These are phyloP conservation scores for Solanum sitiens DNA, from an alignment of 257 asterid genomes.

Conservation along the genomic window DNA sequence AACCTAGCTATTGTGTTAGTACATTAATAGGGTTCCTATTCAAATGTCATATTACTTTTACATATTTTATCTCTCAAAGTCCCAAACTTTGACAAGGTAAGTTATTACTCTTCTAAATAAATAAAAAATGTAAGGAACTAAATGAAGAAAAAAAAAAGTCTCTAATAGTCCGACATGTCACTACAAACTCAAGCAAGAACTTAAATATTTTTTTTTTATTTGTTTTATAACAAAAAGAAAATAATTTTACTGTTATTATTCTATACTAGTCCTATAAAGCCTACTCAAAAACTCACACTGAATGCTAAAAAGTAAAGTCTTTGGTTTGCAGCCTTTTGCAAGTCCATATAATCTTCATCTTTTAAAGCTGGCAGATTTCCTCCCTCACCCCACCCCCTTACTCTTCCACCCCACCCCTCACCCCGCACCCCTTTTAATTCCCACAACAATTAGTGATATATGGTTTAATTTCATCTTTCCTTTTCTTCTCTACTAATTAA, in stretches of 20 bases:
- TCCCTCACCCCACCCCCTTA: not conserved
- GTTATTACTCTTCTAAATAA: not conserved
- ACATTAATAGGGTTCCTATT: conserved; percentile 24
- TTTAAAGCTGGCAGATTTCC: conserved; percentile 68
- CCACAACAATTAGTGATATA: not conserved
- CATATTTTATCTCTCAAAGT: not conserved
- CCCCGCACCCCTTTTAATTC: not conserved
- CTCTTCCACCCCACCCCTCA: too few species aligned
- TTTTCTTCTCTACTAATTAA: not conserved
- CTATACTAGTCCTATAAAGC: not conserved
- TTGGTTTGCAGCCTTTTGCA: conserved; percentile 42
- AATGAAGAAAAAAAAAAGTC: not conserved
- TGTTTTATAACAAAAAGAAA: not conserved
- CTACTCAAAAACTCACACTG: conserved; percentile 1
- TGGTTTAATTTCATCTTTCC: not conserved
- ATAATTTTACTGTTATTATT: not conserved
- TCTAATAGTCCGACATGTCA: conserved; percentile 32
- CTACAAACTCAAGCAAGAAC: conserved; percentile 8
- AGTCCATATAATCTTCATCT: conserved; percentile 46
- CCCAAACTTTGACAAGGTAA: conserved; percentile 2
- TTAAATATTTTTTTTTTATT: not conserved
- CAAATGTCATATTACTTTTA: not conserved
- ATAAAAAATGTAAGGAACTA: not conserved
- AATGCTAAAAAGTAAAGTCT: conserved; percentile 25
- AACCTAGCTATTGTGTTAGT: not conserved